Base-by-base conservation (phyloP, 345 rosid species). In the Populus deltoides region DNA sequence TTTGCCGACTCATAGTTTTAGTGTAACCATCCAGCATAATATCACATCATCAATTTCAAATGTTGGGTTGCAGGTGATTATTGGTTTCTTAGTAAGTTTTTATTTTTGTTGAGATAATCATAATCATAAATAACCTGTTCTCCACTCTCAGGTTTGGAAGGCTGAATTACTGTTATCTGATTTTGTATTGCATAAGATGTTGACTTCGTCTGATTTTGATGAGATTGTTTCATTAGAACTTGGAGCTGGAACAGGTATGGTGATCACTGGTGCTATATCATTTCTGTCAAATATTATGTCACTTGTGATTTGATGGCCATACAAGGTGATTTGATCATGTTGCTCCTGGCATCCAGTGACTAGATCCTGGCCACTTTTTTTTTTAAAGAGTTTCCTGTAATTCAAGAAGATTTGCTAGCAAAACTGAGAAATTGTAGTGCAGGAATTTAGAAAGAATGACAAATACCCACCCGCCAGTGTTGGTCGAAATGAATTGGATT, bases 181-280 rank as follows among this genome's bases (percentile, higher is more conserved):
- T 72, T 92, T 93, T 73, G 88, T 92, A 75, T 69, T 90, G 87
- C 96, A 95, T 84, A 86, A 87, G 81, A 91, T 90, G 78, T 84
- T 80, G 76, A 90, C 91, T 75, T 88, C 94, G 4, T 86, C 88
- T 59, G 89, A 86, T 12, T 84, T 93, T 61, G 86, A 86, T 84
- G 91, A 85, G 69, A 81, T 79, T 69, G 78, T 85, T 43, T 81
- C 88, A 17, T 66, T 93, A 8, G 98, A 90, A 82, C 96, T 95
- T 74, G 99, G 99, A 77, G 91, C 96, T 83, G 98, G 98, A 83
- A 93, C 97, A 78, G 98, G 98, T 93, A 84, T 75, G 69, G 74
- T 62, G 66, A 9, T 78, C 69, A 1, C 36, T 73, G 43, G 31
- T 25, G 71, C 27, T 18, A 51, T 51, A 18, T 16, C 22, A 51